Evolutionary conservation across 306 rosid genomes (phyloP).

Genomic region (Herpetospermum pedunculosum): DNA sequence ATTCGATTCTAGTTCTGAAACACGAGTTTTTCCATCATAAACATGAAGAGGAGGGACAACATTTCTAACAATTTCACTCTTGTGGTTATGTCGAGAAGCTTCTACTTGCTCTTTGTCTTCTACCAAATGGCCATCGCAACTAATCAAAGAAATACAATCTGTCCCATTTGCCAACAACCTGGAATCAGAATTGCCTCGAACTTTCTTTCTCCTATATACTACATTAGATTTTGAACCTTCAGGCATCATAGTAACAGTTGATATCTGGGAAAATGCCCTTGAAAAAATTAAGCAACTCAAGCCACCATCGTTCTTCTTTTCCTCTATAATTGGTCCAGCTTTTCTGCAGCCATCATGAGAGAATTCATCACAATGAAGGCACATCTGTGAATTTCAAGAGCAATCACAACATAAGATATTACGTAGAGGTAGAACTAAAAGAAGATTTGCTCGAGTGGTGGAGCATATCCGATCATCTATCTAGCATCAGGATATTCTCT

Average conservation of each 20-base stretch:
- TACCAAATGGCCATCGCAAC: conserved; percentile 31
- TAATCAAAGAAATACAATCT: conserved; percentile 34
- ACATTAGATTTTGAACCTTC: conserved; percentile 29
- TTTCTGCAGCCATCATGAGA: conserved; percentile 38
- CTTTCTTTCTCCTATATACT: conserved; percentile 67
- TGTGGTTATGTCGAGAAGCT: conserved; percentile 29
- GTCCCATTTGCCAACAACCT: conserved; percentile 15
- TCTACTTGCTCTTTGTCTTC: conserved; percentile 33
- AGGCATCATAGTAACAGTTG: conserved; percentile 43
- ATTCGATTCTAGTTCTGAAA: conserved; percentile 14
- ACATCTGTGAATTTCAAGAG: conserved; percentile 69
- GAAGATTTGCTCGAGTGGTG: not conserved
- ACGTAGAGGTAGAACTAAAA: not conserved
- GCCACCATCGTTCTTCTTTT: conserved; percentile 25
- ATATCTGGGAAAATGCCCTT: conserved; percentile 30
- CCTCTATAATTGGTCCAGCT: conserved; percentile 30
- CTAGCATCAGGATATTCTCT: not conserved
- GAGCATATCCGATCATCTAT: not conserved
- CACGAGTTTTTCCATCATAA: conserved; percentile 10
- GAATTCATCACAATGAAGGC: conserved; percentile 34
- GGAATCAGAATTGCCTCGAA: conserved; percentile 19
- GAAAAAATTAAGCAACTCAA: conserved; percentile 27
- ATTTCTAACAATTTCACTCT: conserved; percentile 23
- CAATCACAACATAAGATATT: conserved; percentile 23
- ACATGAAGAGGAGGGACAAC: conserved; percentile 15